phyloP scores from a whole-genome alignment of 2,329 filamentous ascomycete species.

The Dothistroma pini region DNA sequence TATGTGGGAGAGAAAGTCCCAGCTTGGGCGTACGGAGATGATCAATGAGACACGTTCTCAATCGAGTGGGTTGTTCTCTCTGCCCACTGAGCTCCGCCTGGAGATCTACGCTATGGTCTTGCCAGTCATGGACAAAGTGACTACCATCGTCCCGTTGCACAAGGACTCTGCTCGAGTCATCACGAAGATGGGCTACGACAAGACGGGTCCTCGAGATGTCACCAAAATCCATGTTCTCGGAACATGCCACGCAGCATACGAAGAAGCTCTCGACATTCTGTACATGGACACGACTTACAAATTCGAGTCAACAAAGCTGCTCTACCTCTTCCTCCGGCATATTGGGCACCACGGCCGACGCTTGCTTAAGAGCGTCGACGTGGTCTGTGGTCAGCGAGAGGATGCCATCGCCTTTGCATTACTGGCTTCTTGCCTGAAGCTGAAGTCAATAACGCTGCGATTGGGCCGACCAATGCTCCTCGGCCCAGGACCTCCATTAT shows the following conservation, averaged over 20 bases:
- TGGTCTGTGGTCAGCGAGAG: constrained; percentile 27
- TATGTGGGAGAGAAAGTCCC: constrained; percentile 13
- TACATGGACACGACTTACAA: constrained; percentile 47
- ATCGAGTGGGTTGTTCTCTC: constrained; percentile 37
- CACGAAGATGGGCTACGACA: constrained; percentile 23
- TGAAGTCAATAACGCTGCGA: constrained; percentile 26
- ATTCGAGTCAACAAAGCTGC: constrained; percentile 43
- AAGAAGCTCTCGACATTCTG: constrained; percentile 44
- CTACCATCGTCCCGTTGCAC: constrained; percentile 25
- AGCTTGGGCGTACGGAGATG: neutral
- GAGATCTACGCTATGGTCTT: constrained; percentile 51
- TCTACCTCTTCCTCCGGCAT: constrained; percentile 41
- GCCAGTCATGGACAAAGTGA: constrained; percentile 22
- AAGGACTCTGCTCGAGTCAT: constrained; percentile 28
- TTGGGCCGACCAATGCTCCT: constrained; percentile 23
- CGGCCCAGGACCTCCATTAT: constrained; percentile 21
- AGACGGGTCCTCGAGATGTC: constrained; percentile 33
- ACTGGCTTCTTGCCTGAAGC: constrained; percentile 26
- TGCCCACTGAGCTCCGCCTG: constrained; percentile 60
- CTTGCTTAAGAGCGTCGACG: constrained; percentile 24
- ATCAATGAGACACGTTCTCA: constrained; percentile 4
- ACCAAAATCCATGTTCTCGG: constrained; percentile 42
- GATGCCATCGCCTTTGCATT: constrained; percentile 33
- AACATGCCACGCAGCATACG: constrained; percentile 41
- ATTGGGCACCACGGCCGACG: constrained; percentile 29